Conservation (phyloP, 805 yeast species). For the Suhomyces tanzawaensis region DNA sequence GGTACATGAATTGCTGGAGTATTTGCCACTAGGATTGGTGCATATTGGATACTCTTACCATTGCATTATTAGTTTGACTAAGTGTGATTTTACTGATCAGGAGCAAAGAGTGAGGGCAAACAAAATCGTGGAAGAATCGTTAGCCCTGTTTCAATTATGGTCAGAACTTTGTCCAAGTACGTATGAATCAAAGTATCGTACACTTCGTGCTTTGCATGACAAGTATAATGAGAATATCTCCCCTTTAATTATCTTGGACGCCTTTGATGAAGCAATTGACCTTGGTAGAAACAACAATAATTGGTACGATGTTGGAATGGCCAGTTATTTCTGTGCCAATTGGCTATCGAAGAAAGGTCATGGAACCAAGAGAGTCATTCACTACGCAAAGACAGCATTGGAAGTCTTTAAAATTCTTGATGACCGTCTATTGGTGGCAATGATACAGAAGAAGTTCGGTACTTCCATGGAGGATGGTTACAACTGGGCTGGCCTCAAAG, state of each 20-base stretch:
- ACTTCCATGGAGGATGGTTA: slow-evolving; percentile 21
- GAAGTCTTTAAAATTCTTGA: slow-evolving; percentile 32
- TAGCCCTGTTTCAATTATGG: slow-evolving; percentile 28
- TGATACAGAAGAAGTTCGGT: slow-evolving; percentile 27
- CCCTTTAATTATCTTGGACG: slow-evolving; percentile 40
- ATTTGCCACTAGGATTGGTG: slow-evolving; percentile 6
- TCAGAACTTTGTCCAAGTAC: slow-evolving; percentile 32
- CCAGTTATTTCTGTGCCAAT: slow-evolving; percentile 41
- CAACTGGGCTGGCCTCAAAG: slow-evolving; percentile 31
- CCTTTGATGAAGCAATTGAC: slow-evolving; percentile 47
- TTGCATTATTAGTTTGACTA: slow-evolving; percentile 15
- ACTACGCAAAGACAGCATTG: slow-evolving; percentile 38
- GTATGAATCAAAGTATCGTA: slow-evolving; percentile 36
- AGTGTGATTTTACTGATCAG: slow-evolving; percentile 7
- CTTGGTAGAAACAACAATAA: slow-evolving; percentile 27
- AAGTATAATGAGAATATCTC: slow-evolving; percentile 15
- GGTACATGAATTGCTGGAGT: slow-evolving; percentile 18
- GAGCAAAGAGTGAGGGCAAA: slow-evolving; percentile 14
- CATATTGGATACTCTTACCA: slow-evolving; percentile 19
- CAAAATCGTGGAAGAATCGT: not conserved
- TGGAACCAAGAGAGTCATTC: slow-evolving; percentile 30
- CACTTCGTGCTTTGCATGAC: slow-evolving; percentile 29
- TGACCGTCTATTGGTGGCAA: slow-evolving; percentile 18
- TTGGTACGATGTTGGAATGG: slow-evolving; percentile 39
- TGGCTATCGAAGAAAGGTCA: slow-evolving; percentile 30